phyloP scores from a whole-genome alignment of 495 filamentous ascomycete species.

The Penicillium subrubescens region DNA sequence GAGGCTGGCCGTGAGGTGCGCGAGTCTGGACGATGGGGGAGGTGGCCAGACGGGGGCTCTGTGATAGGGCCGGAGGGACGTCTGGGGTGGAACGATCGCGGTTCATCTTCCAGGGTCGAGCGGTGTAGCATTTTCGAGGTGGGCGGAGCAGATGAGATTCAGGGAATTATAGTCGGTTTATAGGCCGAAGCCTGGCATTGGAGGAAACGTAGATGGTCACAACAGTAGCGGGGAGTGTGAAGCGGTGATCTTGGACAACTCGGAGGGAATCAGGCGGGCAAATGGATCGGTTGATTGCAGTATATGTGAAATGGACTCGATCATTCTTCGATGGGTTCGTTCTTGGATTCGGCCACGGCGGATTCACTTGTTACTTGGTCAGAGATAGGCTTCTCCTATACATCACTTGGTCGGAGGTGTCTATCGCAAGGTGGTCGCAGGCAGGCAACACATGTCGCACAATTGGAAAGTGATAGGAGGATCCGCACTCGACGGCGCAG shows the following conservation, averaged over 20 bases:
- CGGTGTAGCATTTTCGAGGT: slow-evolving; percentile 32
- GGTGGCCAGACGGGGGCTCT: slow-evolving; percentile 15
- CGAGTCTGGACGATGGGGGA: slow-evolving; percentile 24
- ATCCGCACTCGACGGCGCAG: background rate
- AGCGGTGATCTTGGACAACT: background rate
- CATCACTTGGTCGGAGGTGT: slow-evolving; percentile 18
- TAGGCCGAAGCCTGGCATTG: slow-evolving; percentile 19
- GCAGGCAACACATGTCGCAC: slow-evolving; percentile 18
- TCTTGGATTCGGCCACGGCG: background rate
- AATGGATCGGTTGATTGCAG: slow-evolving; percentile 7
- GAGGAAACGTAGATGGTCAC: background rate
- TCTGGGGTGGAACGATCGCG: slow-evolving; percentile 26
- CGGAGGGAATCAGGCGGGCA: background rate
- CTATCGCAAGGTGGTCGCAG: slow-evolving; percentile 18
- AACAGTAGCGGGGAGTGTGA: background rate
- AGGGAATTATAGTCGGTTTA: slow-evolving; percentile 1
- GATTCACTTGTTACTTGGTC: background rate
- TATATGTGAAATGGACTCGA: slow-evolving; percentile 1
- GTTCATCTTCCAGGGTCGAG: slow-evolving; percentile 31
- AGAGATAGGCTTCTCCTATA: slow-evolving; percentile 8
- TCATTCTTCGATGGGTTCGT: slow-evolving; percentile 19
- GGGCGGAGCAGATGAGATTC: background rate
- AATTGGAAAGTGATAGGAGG: slow-evolving; percentile 8
- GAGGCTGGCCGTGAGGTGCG: slow-evolving; percentile 28
- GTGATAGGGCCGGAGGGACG: slow-evolving; percentile 24